These are phyloP conservation scores for Eutrema heterophyllum DNA, from an alignment of 345 rosid species.

Conservation along the genomic window DNA sequence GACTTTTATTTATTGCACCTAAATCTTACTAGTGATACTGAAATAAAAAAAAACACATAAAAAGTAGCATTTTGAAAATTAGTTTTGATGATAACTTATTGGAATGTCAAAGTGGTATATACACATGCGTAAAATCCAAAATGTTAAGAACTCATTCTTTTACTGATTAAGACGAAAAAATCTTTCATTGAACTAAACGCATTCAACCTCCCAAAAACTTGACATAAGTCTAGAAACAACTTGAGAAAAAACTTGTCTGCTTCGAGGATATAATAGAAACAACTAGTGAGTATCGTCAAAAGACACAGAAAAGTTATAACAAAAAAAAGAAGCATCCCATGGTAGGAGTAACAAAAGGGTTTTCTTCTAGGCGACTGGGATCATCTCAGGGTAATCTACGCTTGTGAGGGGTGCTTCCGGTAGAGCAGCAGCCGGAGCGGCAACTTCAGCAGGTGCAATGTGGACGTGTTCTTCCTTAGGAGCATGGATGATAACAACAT, in stretches of 20 bases:
- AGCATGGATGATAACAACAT: conserved; percentile 66
- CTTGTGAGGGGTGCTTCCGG: conserved; percentile 23
- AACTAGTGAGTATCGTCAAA: neutral
- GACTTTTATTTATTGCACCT: too few relatives aligned
- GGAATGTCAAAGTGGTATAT: too few relatives aligned
- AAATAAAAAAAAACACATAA: too few relatives aligned
- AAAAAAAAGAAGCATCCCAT: neutral
- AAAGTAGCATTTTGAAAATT: too few relatives aligned
- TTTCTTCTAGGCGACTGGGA: conserved; percentile 31
- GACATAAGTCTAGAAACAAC: neutral
- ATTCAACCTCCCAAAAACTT: neutral
- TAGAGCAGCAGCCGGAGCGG: neutral
- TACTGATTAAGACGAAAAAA: neutral
- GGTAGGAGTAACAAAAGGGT: neutral
- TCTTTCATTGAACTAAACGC: neutral
- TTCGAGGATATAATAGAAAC: neutral
- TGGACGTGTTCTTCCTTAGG: conserved; percentile 56
- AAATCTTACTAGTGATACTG: too few relatives aligned
- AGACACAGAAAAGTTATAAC: neutral
- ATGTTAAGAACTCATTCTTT: too few relatives aligned
- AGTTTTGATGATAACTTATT: too few relatives aligned
- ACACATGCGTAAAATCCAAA: too few relatives aligned
- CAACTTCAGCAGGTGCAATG: neutral
- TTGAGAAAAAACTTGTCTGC: neutral
- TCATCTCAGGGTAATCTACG: conserved; percentile 39